These are phyloP conservation scores for Neoboletus subvelutipes DNA, from an alignment of 768 basidiomycete species.

Conservation along the genomic window DNA sequence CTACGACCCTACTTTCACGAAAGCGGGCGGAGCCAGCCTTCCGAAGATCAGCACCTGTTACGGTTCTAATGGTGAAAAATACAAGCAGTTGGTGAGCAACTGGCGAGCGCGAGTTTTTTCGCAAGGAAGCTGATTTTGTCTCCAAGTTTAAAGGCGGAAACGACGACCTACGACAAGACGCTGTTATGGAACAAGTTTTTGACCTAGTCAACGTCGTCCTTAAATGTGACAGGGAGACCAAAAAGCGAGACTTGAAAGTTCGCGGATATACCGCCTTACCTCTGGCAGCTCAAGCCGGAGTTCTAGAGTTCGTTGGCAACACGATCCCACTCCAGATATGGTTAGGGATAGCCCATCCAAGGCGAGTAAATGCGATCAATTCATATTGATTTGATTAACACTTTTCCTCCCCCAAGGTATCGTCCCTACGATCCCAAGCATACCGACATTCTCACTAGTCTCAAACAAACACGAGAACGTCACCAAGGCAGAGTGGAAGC, in stretches of 20 bases:
- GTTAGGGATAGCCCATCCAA: slow-evolving; percentile 61
- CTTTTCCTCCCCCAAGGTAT: slow-evolving; percentile 48
- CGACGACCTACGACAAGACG: slow-evolving; percentile 95
- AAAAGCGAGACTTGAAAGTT: slow-evolving; percentile 67
- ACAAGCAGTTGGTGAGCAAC: slow-evolving; percentile 75
- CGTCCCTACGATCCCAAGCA: slow-evolving; percentile 53
- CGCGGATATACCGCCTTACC: slow-evolving; percentile 90
- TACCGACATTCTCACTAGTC: slow-evolving; percentile 28
- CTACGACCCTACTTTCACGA: slow-evolving; percentile 58
- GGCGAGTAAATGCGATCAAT: slow-evolving; percentile 38
- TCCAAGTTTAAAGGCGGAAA: slow-evolving; percentile 85
- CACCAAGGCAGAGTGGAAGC: slow-evolving; percentile 30
- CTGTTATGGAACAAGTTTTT: slow-evolving; percentile 99
- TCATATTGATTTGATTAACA: background rate
- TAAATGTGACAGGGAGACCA: slow-evolving; percentile 69
- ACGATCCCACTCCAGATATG: slow-evolving; percentile 65
- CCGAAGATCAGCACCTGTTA: slow-evolving; percentile 78
- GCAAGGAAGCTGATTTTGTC: slow-evolving; percentile 2
- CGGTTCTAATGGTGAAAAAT: slow-evolving; percentile 62
- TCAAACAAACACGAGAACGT: slow-evolving; percentile 35
- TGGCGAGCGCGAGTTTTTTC: background rate
- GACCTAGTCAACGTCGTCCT: slow-evolving; percentile 82
- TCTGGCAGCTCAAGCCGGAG: slow-evolving; percentile 72
- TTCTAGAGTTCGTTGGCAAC: slow-evolving; percentile 88
- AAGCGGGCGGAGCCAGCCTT: slow-evolving; percentile 75